Conservation (phyloP, 106 monocot species). For the Phalaenopsis aphrodite region DNA sequence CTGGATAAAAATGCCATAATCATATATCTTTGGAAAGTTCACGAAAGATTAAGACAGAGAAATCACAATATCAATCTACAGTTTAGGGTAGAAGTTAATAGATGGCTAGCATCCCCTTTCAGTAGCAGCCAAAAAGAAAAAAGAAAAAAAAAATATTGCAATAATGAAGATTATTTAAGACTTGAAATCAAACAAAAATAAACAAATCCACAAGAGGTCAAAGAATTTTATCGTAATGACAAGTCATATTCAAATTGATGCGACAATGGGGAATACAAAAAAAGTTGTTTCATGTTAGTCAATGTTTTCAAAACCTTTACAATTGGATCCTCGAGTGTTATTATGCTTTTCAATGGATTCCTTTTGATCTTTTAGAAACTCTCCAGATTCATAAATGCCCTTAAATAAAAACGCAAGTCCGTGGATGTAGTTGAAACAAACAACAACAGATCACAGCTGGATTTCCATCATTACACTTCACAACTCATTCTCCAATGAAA, state of each 20-base stretch:
- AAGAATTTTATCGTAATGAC: not conserved
- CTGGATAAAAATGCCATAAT: conserved; percentile 23
- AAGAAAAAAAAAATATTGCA: not conserved
- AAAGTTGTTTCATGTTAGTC: not conserved
- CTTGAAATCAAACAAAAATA: not conserved
- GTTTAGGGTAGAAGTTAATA: not conserved
- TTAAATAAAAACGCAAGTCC: too few relatives aligned
- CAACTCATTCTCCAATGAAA: too few relatives aligned
- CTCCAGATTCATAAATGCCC: too few relatives aligned
- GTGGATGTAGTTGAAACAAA: too few relatives aligned
- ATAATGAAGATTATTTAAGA: not conserved
- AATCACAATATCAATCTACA: not conserved
- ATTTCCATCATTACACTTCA: too few relatives aligned
- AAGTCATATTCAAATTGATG: not conserved
- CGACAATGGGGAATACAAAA: not conserved
- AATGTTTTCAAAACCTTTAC: not conserved
- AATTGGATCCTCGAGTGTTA: not conserved
- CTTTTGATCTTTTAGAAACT: too few relatives aligned
- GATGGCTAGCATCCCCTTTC: not conserved
- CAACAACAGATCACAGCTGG: too few relatives aligned
- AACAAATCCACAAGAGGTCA: not conserved
- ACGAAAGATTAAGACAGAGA: not conserved
- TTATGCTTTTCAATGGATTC: too few relatives aligned
- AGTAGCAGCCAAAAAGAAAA: not conserved
- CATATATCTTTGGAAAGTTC: not conserved